Base-by-base conservation (phyloP, 73 alveolate genomes). In the Tetrahymena thermophila region DNA sequence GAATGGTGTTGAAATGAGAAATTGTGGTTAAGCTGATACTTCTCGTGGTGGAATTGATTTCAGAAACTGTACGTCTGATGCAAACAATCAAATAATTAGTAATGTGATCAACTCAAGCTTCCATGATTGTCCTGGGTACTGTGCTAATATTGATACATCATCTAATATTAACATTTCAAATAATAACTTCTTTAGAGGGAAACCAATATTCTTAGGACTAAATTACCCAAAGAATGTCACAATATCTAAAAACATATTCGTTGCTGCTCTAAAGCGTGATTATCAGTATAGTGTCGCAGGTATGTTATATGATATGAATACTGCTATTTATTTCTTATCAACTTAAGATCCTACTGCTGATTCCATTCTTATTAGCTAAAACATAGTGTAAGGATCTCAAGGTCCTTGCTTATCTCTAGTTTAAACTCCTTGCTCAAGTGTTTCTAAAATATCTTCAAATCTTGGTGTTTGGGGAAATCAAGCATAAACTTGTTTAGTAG, bases 1-100 rank as follows among this genome's bases (percentile, higher is more conserved):
- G 43, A 40, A 95, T 34, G 96, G 96, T 19, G 96, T 95, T 44
- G 96, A 95, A 95, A 85, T 95, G 85, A 35, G 23, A 37, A 95
- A 95, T 85, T 37, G 93, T 43, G 95, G 95, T 31, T 44, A 95
- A 89, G 95, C 55, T 37, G 93, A 95, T 44, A 95, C 84, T 28
- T 84, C 34, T 31, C 71, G 89, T 85, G 96, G 93, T 85, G 95
- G 93, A 8, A 34, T 95, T 85, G 96, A 95, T 43, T 85, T 95
- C 56, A 16, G 50, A 85, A 34, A 43, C 34, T 83, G 56, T 3
- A 34, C 35, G 11, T 43, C 93, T 85, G 96, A 83, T 34, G 58
- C 25, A 43, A 34, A 11, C 2, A 44, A 56, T 50, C 56, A 89
- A 35, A 50, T 93, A 0, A 14, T 43, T 28, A 95, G 96, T 95